Percentiles rank a stretch among this genome's conserved stretches.
Evolutionary conservation across 2,329 filamentous ascomycete species (phyloP).

Genomic region (Pseudogymnoascus sp.): DNA sequence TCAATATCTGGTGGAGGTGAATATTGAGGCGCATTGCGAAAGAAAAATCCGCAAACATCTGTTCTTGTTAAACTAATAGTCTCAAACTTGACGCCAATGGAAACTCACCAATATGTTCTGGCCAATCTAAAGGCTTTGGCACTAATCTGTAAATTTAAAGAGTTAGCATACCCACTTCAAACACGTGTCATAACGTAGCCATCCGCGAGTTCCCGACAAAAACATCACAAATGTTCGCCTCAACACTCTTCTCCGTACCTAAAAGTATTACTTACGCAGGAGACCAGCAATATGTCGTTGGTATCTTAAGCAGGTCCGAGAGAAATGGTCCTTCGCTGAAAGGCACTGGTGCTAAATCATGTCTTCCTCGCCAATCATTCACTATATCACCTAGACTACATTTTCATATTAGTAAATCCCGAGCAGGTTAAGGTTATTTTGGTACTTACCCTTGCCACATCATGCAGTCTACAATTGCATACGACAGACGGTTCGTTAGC

Average conservation of each 20-base stretch:
- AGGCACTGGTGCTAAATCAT: conserved; percentile 33
- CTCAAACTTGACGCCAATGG: not conserved
- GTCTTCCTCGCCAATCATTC: conserved; percentile 14
- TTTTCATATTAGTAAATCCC: not conserved
- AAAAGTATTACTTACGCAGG: not conserved
- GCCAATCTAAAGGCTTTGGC: conserved; percentile 59
- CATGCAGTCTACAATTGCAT: conserved; percentile 39
- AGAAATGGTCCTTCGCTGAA: conserved; percentile 32
- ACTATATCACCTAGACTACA: conserved; percentile 66
- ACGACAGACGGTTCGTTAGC: conserved; percentile 37
- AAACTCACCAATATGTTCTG: conserved; percentile 46
- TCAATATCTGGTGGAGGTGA: conserved; percentile 22
- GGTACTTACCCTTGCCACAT: conserved; percentile 39
- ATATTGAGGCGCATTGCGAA: conserved; percentile 53
- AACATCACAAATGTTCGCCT: not conserved
- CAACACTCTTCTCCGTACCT: not conserved
- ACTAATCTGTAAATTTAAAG: conserved; percentile 34
- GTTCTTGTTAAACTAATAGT: not conserved
- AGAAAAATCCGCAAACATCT: conserved; percentile 68
- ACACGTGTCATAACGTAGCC: conserved; percentile 62
- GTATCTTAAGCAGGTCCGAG: conserved; percentile 27
- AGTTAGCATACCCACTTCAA: conserved; percentile 35
- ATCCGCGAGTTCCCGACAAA: conserved; percentile 38
- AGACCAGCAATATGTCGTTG: conserved; percentile 19
- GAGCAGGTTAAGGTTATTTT: not conserved